Percentiles rank a stretch among this genome's conserved stretches.
Conservation (phyloP, 2,329 filamentous ascomycete species). For the Alternaria tenuissima region DNA sequence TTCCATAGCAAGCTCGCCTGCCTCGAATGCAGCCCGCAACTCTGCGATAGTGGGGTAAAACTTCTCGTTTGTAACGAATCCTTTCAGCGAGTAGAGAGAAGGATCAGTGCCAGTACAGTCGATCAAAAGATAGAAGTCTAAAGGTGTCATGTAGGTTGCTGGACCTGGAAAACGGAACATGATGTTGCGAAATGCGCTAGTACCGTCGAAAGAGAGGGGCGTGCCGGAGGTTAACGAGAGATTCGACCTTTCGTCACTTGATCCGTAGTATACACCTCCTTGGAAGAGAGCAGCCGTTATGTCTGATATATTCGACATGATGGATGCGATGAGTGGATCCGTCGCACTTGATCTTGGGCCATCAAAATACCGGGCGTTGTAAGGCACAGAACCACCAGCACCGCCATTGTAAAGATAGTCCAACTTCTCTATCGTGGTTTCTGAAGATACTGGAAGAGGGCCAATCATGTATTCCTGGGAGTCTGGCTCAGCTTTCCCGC, state of each 20-base stretch:
- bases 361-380: conserved; percentile 39
- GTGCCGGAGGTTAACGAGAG: conserved; percentile 40
- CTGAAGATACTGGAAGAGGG: conserved; percentile 55
- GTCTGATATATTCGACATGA: conserved; percentile 58
- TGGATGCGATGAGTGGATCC: conserved; percentile 48
- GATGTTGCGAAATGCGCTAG: conserved; percentile 50
- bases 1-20: conserved; percentile 50
- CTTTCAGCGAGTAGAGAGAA: conserved; percentile 54
- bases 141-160: conserved; percentile 52
- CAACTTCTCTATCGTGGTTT: conserved; percentile 38
- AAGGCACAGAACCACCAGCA: conserved; percentile 40
- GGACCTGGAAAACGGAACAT: conserved; percentile 55
- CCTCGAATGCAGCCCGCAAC: conserved; percentile 58
- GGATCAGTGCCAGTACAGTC: conserved; percentile 57
- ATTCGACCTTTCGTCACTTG: conserved; percentile 29
- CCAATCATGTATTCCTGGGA: conserved; percentile 59
- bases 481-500: conserved; percentile 54
- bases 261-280: conserved; percentile 37
- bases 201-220: conserved; percentile 51
- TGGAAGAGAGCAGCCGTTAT: conserved; percentile 54
- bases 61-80: conserved; percentile 59
- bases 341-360: conserved; percentile 34
- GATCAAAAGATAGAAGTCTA: conserved; percentile 58
- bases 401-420: conserved; percentile 49
- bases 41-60: conserved; percentile 62